A percentile compares a stretch with the other conserved stretches of the same genome.
phyloP scores from a whole-genome alignment of 352 stramenopile species.

The Phytopythium montanum region DNA sequence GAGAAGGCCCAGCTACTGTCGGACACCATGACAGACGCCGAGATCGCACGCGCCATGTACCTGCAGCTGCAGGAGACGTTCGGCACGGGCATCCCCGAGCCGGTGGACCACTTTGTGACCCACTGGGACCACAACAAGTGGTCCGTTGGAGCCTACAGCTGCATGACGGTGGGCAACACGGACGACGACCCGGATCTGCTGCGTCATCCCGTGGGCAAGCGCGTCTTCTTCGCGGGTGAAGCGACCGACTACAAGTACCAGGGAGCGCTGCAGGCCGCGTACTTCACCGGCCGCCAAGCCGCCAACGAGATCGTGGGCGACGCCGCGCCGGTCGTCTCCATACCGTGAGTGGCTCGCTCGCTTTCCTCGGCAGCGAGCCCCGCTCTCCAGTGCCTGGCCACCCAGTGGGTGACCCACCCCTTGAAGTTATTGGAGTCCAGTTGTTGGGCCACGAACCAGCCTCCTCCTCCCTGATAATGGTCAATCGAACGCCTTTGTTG shows the following conservation, averaged over 20 bases:
- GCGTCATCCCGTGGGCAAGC: conserved; percentile 26
- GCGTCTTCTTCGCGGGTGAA: conserved; percentile 64
- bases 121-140: conserved; percentile 60
- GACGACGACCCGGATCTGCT: conserved; percentile 52
- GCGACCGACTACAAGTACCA: conserved; percentile 70
- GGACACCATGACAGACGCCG: conserved; percentile 31
- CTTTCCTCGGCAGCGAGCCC: not conserved
- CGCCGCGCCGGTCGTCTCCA: conserved; percentile 4
- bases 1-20: conserved; percentile 33
- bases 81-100: conserved; percentile 26
- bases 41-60: conserved; percentile 40
- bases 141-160: conserved; percentile 58
- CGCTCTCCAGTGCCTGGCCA: not conserved
- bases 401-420: not conserved
- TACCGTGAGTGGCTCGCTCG: not conserved
- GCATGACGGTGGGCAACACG: conserved; percentile 55
- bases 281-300: conserved; percentile 46
- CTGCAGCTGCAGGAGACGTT: conserved; percentile 46
- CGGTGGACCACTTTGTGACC: conserved; percentile 48
- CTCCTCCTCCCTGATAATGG: conserved; percentile 4
- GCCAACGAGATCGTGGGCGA: conserved; percentile 18
- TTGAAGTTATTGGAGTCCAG: conserved; percentile 12
- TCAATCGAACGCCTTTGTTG: conserved; percentile 1
- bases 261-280: conserved; percentile 57
- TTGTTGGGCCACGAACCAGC: not conserved